Percentiles rank a stretch among this genome's conserved stretches.
Conservation (phyloP, 2,329 filamentous ascomycete genomes). For the Aureobasidium uvarum region DNA sequence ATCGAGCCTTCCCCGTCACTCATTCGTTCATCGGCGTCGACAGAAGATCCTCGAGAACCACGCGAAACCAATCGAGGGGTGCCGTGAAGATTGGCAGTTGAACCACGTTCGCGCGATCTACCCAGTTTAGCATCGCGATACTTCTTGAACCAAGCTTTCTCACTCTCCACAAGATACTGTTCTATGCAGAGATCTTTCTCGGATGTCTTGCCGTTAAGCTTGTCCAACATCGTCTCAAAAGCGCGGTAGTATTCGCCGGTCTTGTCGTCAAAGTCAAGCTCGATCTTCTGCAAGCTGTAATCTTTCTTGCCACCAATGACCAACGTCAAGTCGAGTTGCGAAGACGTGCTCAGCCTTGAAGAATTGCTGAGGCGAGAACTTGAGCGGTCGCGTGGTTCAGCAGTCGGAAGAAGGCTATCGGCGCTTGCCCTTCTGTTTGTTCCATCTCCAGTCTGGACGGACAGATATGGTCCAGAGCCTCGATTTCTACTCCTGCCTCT, state of each 20-base stretch:
- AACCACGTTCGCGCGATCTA: constrained; percentile 33
- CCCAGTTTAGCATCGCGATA: constrained; percentile 55
- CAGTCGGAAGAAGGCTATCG: constrained; percentile 5
- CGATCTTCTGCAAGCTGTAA: constrained; percentile 12
- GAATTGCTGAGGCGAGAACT: constrained; percentile 9
- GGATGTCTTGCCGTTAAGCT: constrained; percentile 57
- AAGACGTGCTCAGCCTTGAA: constrained; percentile 6
- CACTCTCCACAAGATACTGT: constrained; percentile 61
- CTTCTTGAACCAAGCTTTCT: constrained; percentile 66
- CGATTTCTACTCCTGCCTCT: constrained; percentile 7
- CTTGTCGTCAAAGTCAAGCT: constrained; percentile 58
- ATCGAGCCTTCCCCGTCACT: constrained; percentile 35
- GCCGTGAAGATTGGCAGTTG: constrained; percentile 37
- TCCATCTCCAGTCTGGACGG: background rate
- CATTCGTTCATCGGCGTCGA: constrained; percentile 34
- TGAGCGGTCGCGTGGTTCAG: constrained; percentile 2
- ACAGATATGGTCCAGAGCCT: background rate
- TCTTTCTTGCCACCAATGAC: constrained; percentile 1
- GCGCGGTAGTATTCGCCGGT: constrained; percentile 60
- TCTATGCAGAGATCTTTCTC: constrained; percentile 62
- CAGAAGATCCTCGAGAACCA: constrained; percentile 39
- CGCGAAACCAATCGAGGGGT: background rate
- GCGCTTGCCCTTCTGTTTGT: constrained; percentile 8
- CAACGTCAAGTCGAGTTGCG: constrained; percentile 10
- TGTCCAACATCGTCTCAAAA: constrained; percentile 58